Base-by-base conservation (phyloP, 805 yeast genomes). In the Saccharomycopsis sp. region DNA sequence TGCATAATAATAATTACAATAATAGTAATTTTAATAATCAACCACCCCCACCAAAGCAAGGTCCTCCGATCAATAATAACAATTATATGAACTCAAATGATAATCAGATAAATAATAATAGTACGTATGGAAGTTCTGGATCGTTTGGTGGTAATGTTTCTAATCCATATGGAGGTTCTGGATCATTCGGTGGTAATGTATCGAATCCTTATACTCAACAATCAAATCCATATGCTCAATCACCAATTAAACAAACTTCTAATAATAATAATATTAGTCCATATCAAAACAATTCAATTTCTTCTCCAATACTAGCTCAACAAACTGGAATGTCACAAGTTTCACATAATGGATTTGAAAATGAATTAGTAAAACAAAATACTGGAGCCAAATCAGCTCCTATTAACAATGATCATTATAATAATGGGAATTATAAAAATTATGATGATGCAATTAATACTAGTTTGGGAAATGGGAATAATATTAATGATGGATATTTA, bases 261-360 rank as follows among this genome's bases (percentile, higher is more conserved):
- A 15, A 18, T 23, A 25, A 26, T n/a, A 15, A 37, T 14, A 13
- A 15, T 23, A n/a, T 21, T 18, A 31, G 21, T 31, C 41, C 41
- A 2, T 23, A 33, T 37, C 23, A 18, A 2, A 29, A 30, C 17
- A 30, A 30, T 19, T 23, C 26, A 23, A 6, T 10, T 8, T 30
- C 12, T 13, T 32, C 18, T 2, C 12, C 6, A 4, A 34, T 40
- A 10, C 36, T 34, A 9, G 41, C 44, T 8, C 45, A 41, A 20
- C 14, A 13, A 21, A 41, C 45, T 14, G 17, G 28, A 13, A 25
- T 34, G 5, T 37, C 41, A 13, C 41, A 31, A n/a, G 5, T 40
- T 3, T 42, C 46, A 5, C 9, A 13, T 9, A 21, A n/a, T 15
- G 47, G 44, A 21, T 40, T 43, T 43, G 47, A 43, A 21, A 9